Evolutionary conservation across 2,329 filamentous ascomycete species (phyloP), one percentile per base, ranked within the genome.

Genomic region (Colletotrichum acutatum): DNA sequence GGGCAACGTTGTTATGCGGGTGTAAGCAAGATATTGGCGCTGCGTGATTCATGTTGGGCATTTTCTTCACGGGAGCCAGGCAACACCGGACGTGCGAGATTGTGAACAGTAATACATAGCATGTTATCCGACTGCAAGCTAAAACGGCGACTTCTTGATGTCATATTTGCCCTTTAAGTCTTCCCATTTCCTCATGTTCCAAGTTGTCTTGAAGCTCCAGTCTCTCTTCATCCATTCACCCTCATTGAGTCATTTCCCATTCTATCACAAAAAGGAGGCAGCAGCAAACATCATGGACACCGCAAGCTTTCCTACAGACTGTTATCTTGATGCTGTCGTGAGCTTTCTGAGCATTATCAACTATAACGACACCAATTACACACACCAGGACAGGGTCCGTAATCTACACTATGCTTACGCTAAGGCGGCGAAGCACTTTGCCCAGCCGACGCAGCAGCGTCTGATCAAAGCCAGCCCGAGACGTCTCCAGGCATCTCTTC

Each of bases 351-450:
- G 74, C 49, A 73, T 67, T 6, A 69, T 76, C 34, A 70, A 75
- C 32, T 74, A 76, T 66, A 64, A 72, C 4, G 76, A 77, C 66
- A 67, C 54, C 49, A 77, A 75, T 62, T 77, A 70, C 46, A 74
- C 70, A 5, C 58, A 66, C 22, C 71, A 74, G 52, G 54, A 75
- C 52, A 69, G 74, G 28, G 59, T 75, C 26, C 46, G 62, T 28
- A 71, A 70, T 60, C 62, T 76, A 7, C 26, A 65, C 3, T 74
- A 76, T 62, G 68, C 72, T 19, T 75, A 76, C 68, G 37, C 32
- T 28, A 72, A 75, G 54, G 66, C 75, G 30, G 76, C 74, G 12
- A 59, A 64, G 26, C 76, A 77, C 62, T 77, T 77, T 60, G 70
- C 74, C 34, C 72, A 77, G 54, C 62, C 70, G 7, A 67, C 52